These are phyloP conservation scores for Amphichorda felina DNA, from an alignment of 2,329 filamentous ascomycete genomes.

Conservation along the genomic window DNA sequence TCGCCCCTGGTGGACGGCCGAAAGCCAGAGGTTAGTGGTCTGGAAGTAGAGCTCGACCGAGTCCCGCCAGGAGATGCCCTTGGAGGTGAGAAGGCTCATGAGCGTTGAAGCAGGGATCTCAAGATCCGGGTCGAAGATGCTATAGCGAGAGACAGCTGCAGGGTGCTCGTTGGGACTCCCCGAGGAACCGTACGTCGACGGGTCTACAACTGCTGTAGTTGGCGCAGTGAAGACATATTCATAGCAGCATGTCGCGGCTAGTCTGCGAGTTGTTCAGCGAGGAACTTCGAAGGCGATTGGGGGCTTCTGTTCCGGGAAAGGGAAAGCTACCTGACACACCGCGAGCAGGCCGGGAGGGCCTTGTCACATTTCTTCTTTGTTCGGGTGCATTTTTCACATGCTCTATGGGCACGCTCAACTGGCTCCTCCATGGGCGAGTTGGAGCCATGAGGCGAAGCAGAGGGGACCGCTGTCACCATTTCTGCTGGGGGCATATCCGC, in stretches of 20 bases:
- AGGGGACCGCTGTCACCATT: neutral
- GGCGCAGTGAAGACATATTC: constrained; percentile 24
- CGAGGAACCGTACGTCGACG: constrained; percentile 8
- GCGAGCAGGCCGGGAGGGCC: constrained; percentile 20
- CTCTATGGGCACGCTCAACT: constrained; percentile 19
- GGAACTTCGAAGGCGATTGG: neutral
- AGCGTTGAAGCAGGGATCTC: constrained; percentile 24
- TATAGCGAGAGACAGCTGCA: constrained; percentile 2
- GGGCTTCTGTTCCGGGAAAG: neutral
- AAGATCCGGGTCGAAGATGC: constrained; percentile 16
- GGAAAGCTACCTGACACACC: constrained; percentile 17
- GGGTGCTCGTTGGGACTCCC: constrained; percentile 8
- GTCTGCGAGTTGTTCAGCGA: constrained; percentile 6
- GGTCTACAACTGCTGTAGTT: constrained; percentile 17
- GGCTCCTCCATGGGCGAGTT: constrained; percentile 15
- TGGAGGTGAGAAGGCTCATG: constrained; percentile 22
- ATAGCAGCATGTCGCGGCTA: constrained; percentile 19
- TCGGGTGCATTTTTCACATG: constrained; percentile 23
- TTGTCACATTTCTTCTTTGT: constrained; percentile 27
- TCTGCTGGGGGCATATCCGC: neutral
- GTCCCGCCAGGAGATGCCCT: constrained; percentile 23
- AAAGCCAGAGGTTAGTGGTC: constrained; percentile 28
- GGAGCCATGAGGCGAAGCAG: constrained; percentile 8
- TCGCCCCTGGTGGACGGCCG: constrained; percentile 24
- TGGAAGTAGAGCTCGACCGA: constrained; percentile 24